These are phyloP conservation scores for Nitzschia inconspicua DNA, from an alignment of 108 stramenopile genomes.

Conservation along the genomic window DNA sequence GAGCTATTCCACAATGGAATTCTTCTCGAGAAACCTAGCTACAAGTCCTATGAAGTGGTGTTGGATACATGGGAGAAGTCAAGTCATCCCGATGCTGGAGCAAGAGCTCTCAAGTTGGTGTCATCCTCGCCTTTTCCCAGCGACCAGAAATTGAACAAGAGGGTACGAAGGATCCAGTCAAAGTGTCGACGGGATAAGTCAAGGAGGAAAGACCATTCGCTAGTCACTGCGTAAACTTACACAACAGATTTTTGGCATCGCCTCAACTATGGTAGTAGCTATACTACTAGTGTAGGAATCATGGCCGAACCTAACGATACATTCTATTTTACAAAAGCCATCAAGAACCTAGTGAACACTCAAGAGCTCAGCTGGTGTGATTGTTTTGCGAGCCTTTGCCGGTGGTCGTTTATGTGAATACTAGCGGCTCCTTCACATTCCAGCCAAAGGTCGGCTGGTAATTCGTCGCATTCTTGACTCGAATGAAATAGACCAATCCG, in stretches of 20 bases:
- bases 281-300: too few species aligned
- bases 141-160: not conserved
- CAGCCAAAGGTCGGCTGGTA: slow-evolving; percentile 11
- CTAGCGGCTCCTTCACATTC: slow-evolving; percentile 15
- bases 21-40: slow-evolving; percentile 5
- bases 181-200: too few species aligned
- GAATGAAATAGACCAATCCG: slow-evolving; percentile 1
- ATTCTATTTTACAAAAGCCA: too few species aligned
- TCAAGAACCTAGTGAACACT: too few species aligned
- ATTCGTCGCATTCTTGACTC: slow-evolving; percentile 12
- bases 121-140: not conserved
- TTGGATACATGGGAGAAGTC: slow-evolving; percentile 12
- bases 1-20: slow-evolving; percentile 13
- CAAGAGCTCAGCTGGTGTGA: too few species aligned
- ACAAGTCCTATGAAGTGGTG: slow-evolving; percentile 2
- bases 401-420: slow-evolving; percentile 9
- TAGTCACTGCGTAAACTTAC: too few species aligned
- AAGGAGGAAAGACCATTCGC: too few species aligned
- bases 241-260: too few species aligned
- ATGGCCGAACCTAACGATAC: too few species aligned
- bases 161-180: too few species aligned
- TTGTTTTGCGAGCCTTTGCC: too few species aligned
- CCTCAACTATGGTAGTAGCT: too few species aligned
- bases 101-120: not conserved
- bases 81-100: not conserved